Percentiles rank a stretch among this genome's conserved stretches.
Evolutionary conservation across 2,329 filamentous ascomycete species (phyloP).

Genomic region (Alternaria panax): DNA sequence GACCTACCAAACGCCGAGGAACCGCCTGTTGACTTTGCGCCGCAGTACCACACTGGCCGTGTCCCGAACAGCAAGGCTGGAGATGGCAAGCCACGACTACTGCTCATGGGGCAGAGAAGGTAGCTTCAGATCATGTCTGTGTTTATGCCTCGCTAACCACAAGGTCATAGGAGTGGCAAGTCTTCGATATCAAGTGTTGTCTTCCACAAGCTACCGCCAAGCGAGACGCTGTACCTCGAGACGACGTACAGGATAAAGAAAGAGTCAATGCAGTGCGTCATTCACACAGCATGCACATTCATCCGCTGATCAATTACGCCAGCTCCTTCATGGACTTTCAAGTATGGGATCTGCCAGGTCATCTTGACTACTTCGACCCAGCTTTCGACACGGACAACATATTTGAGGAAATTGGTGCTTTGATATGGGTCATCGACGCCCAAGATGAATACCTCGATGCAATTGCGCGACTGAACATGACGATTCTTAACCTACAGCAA

Average conservation of each 20-base stretch:
- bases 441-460: constrained; percentile 98
- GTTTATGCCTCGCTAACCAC: constrained; percentile 20
- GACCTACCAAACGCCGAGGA: constrained; percentile 52
- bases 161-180: constrained; percentile 81
- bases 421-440: constrained; percentile 98
- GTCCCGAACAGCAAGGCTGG: constrained; percentile 59
- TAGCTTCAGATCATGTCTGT: constrained; percentile 49
- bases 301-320: constrained; percentile 9
- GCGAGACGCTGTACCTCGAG: constrained; percentile 93
- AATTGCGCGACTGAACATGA: constrained; percentile 83
- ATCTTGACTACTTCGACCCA: constrained; percentile 90
- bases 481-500: constrained; percentile 87
- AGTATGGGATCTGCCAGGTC: constrained; percentile 96
- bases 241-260: constrained; percentile 95
- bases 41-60: constrained; percentile 53
- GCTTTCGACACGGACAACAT: constrained; percentile 91
- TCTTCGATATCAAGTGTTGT: constrained; percentile 98
- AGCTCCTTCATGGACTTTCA: constrained; percentile 99
- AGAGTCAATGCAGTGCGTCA: constrained; percentile 86
- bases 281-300: neutral
- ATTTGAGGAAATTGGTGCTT: constrained; percentile 89
- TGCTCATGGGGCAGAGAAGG: constrained; percentile 96
- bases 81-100: constrained; percentile 78
- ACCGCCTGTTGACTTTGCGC: constrained; percentile 47
- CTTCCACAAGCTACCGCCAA: constrained; percentile 97